Base-by-base conservation (phyloP, 148 eudicot species). In the Fagopyrum homotropicum region DNA sequence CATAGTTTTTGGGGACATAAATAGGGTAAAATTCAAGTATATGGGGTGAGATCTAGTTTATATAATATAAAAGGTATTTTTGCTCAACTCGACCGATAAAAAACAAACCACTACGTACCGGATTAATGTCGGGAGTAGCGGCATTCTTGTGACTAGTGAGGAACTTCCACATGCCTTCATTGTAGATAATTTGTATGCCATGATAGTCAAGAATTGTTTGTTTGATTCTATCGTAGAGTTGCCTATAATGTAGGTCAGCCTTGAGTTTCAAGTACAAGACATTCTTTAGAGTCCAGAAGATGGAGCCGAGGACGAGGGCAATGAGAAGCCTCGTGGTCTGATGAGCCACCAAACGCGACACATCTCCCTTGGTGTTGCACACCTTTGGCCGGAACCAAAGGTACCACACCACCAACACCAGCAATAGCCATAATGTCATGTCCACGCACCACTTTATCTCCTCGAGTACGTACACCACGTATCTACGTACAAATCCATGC, bases 371-470 rank as follows among this genome's bases (percentile, higher is more conserved):
- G 7, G 19, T 9, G 26, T 51, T 4, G 4, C 55, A 2, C 55
- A 51, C 4, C 55, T 4, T 51, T 11, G 55, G 55, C 61, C 61
- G n/a, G 61, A 56, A 56, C 61, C 61, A 56, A 1, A 56, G n/a
- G 61, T 17, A 56, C 61, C 61, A 56, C 7, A 9, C 29, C 26
- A 56, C 61, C 19, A 56, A 26, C 9, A 56, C 26, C 29, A 56
- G 6, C 26, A 1, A 9, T 2, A 56, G 6, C 61, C 61, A 56
- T 1, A 56, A 1, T 15, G 61, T 56, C 61, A 56, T 9, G 29
- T 56, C 61, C 61, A 56, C 61, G 29, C 61, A 14, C 61, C 61
- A 56, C 61, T 56, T 56, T 54, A 54, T 54, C 57, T n/a, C 26
- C 61, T 56, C 61, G 7, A 56, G 6, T 26, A 56, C 16, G 29